Evolutionary conservation across 495 filamentous ascomycete species (phyloP), one percentile per base, ranked within the genome.

Genomic region (Aspergillus coremiiformis): DNA sequence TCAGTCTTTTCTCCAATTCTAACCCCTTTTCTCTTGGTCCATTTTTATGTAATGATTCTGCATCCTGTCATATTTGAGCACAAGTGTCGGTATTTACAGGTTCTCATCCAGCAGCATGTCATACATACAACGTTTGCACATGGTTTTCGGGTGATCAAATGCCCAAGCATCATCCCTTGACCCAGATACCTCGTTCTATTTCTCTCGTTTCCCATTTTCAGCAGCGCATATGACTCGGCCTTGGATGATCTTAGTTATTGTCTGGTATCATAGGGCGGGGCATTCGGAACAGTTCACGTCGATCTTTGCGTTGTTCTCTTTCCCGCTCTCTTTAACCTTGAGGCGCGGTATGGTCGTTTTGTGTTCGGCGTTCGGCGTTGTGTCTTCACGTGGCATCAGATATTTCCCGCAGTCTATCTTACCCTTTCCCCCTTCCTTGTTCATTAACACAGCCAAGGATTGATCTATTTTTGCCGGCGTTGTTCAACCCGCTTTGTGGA

Each of bases 1-100:
- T n/a, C n/a, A n/a, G n/a, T n/a, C n/a, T n/a, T n/a, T n/a, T n/a
- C n/a, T n/a, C n/a, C n/a, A n/a, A n/a, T n/a, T n/a, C n/a, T n/a
- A n/a, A n/a, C n/a, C n/a, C n/a, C n/a, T n/a, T n/a, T n/a, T n/a
- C n/a, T n/a, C n/a, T 1, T 20, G 26, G 19, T 44, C 21, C 24
- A 19, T 12, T 32, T 23, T 26, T 53, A 50, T 41, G 49, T 47
- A 58, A 47, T 20, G 23, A 22, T 23, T 7, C 20, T 33, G 49
- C 49, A 26, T 57, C 39, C 44, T 37, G 15, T 5, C 20, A 27
- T 35, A 29, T 50, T 23, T 23, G 29, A 44, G 44, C 44, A 49
- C 44, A 32, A 24, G 15, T 6, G 24, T 19, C 39, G 52, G 39
- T 30, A 29, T 54, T 49, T 37, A 19, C 42, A 14, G 50, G 21